A percentile compares a stretch with the other conserved stretches of the same genome.
Conservation (phyloP, 2,329 filamentous ascomycete genomes). For the Cercospora zeina region DNA sequence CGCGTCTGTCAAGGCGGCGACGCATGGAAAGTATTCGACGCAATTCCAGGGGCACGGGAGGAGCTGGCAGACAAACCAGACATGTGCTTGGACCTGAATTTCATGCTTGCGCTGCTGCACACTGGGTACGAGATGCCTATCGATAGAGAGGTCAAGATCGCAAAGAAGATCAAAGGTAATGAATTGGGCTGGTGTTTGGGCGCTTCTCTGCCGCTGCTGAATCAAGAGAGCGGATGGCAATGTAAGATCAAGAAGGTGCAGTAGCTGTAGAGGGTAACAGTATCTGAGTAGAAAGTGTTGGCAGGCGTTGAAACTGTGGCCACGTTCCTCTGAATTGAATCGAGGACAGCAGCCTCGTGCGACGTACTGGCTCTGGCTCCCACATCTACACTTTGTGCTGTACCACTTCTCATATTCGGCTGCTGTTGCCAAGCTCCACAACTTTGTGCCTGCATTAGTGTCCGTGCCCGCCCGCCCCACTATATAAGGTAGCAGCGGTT, state of each 20-base stretch:
- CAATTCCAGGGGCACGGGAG: conserved; percentile 72
- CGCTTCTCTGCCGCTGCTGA: conserved; percentile 60
- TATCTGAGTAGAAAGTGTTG: conserved; percentile 13
- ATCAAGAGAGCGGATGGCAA: conserved; percentile 36
- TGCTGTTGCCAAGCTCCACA: conserved; percentile 6
- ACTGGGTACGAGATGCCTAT: conserved; percentile 98
- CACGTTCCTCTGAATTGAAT: neutral
- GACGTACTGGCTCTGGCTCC: neutral
- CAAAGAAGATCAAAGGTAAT: conserved; percentile 97
- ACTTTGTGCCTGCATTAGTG: conserved; percentile 1
- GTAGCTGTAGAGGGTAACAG: conserved; percentile 9
- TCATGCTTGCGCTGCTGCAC: conserved; percentile 89
- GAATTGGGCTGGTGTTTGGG: conserved; percentile 98
- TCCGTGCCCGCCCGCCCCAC: conserved; percentile 1
- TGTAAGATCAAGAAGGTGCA: conserved; percentile 31
- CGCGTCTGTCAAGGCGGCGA: conserved; percentile 85
- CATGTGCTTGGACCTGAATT: conserved; percentile 92
- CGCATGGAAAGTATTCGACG: conserved; percentile 78
- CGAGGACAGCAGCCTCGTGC: neutral
- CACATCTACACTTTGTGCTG: neutral
- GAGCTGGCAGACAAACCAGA: conserved; percentile 83
- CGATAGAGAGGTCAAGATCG: conserved; percentile 92
- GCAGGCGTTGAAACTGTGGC: conserved; percentile 15
- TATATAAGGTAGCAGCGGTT: conserved; percentile 6
- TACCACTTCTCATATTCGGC: neutral